Percentiles rank a stretch among this genome's conserved stretches.
These are phyloP conservation scores for Amauroascus verrucosus DNA, from an alignment of 2,329 filamentous ascomycete genomes.

Conservation along the genomic window DNA sequence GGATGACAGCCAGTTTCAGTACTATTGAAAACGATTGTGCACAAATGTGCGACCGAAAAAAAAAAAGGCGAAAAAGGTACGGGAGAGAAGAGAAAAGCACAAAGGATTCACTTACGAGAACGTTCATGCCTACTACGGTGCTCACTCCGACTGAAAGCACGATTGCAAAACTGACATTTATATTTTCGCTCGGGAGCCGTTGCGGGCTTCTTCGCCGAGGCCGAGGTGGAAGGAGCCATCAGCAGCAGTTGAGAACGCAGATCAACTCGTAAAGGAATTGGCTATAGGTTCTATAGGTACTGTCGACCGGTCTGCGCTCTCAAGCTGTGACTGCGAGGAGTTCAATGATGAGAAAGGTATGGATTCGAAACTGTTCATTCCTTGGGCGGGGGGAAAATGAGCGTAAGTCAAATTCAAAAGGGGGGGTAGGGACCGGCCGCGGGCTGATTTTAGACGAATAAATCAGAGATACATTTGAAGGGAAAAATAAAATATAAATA, in stretches of 20 bases:
- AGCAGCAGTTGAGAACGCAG: constrained; percentile 4
- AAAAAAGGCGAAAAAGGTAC: constrained; percentile 3
- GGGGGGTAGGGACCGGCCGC: constrained; percentile 34
- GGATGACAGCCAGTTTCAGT: too few relatives aligned
- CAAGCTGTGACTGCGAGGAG: constrained; percentile 36
- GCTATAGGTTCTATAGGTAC: constrained; percentile 21
- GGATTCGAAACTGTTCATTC: constrained; percentile 37
- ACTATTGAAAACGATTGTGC: too few relatives aligned
- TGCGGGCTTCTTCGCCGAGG: constrained; percentile 69
- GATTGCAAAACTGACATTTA: constrained; percentile 97
- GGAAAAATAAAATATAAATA: constrained; percentile 10
- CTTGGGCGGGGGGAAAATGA: constrained; percentile 24
- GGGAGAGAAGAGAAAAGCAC: constrained; percentile 1
- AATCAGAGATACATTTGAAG: constrained; percentile 8
- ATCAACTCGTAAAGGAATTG: not conserved
- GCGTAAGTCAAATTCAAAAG: constrained; percentile 17
- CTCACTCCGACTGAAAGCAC: constrained; percentile 94
- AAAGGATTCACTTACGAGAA: constrained; percentile 70
- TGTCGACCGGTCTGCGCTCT: constrained; percentile 34
- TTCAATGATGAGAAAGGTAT: constrained; percentile 31
- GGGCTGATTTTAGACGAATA: constrained; percentile 24
- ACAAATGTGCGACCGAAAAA: too few relatives aligned
- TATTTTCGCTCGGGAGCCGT: constrained; percentile 91
- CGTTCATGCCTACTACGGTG: constrained; percentile 94
- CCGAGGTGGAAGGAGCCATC: constrained; percentile 43